phyloP scores from a whole-genome alignment of 140 eudicot species.

The Erigeron philadelphicus region DNA sequence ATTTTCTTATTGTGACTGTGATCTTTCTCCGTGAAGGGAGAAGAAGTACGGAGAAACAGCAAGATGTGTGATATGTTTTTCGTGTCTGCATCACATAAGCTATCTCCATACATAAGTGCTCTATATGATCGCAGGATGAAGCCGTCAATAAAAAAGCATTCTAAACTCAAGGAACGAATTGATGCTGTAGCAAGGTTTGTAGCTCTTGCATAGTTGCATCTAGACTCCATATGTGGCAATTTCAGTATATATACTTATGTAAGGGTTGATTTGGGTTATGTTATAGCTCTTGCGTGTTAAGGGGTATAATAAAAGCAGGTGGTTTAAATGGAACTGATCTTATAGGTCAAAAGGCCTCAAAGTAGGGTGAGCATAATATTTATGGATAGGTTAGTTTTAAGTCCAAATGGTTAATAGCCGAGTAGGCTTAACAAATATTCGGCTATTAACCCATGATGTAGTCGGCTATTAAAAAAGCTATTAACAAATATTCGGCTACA shows the following conservation, averaged over 20 bases:
- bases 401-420: too few species aligned
- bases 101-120: slow-evolving; percentile 61
- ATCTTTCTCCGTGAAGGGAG: slow-evolving; percentile 45
- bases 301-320: too few species aligned
- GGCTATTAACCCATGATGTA: too few species aligned
- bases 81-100: slow-evolving; percentile 53
- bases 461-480: too few species aligned
- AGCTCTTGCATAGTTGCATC: not conserved
- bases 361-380: too few species aligned
- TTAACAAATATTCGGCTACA: too few species aligned
- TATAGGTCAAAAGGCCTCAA: too few species aligned
- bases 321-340: too few species aligned
- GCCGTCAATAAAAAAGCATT: slow-evolving; percentile 36
- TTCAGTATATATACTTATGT: not conserved
- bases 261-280: too few species aligned
- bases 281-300: too few species aligned
- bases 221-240: not conserved
- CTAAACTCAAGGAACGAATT: slow-evolving; percentile 39
- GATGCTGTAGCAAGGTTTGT: slow-evolving; percentile 68
- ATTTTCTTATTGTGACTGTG: slow-evolving; percentile 1
- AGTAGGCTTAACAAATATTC: too few species aligned
- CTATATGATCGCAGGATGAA: slow-evolving; percentile 53
- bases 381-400: too few species aligned
- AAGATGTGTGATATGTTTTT: slow-evolving; percentile 70
- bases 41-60: slow-evolving; percentile 80